Conservation (phyloP, 2,329 filamentous ascomycete genomes). For the Cucurbitaria berberidis region DNA sequence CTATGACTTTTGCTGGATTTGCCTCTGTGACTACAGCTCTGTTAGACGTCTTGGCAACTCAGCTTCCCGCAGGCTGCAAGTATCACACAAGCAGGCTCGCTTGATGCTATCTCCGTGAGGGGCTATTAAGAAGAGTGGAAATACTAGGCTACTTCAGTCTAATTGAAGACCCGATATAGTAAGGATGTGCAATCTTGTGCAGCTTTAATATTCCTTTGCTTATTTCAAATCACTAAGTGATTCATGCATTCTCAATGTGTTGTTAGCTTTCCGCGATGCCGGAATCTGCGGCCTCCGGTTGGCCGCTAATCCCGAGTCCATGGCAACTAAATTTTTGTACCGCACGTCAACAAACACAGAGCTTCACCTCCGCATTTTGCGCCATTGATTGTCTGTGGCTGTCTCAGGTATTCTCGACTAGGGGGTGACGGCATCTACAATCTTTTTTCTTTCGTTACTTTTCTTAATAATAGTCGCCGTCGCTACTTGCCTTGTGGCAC, state of each 20-base stretch:
- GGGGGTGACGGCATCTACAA: constrained; percentile 10
- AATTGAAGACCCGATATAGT: too few relatives aligned
- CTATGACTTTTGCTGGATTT: constrained; percentile 53
- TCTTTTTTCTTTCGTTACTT: constrained; percentile 1
- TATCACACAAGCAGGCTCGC: constrained; percentile 22
- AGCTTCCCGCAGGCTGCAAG: constrained; percentile 20
- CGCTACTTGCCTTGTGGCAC: neutral
- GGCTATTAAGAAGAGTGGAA: neutral
- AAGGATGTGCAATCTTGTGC: too few relatives aligned
- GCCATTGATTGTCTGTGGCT: constrained; percentile 14
- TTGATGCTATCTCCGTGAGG: neutral
- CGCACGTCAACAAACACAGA: constrained; percentile 31
- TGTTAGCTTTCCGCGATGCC: too few relatives aligned
- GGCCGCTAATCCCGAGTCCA: neutral
- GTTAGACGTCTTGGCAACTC: constrained; percentile 27
- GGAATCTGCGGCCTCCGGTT: constrained; percentile 6
- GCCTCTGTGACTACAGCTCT: constrained; percentile 36
- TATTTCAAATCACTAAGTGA: too few relatives aligned
- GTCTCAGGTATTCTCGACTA: constrained; percentile 10
- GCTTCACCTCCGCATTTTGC: constrained; percentile 2
- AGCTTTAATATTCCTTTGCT: too few relatives aligned
- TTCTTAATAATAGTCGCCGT: neutral
- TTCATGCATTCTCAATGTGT: too few relatives aligned
- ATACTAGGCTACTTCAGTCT: too few relatives aligned
- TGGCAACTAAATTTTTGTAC: constrained; percentile 17